phyloP scores from a whole-genome alignment of 83 land plant genomes.

The Diphasiastrum complanatum region DNA sequence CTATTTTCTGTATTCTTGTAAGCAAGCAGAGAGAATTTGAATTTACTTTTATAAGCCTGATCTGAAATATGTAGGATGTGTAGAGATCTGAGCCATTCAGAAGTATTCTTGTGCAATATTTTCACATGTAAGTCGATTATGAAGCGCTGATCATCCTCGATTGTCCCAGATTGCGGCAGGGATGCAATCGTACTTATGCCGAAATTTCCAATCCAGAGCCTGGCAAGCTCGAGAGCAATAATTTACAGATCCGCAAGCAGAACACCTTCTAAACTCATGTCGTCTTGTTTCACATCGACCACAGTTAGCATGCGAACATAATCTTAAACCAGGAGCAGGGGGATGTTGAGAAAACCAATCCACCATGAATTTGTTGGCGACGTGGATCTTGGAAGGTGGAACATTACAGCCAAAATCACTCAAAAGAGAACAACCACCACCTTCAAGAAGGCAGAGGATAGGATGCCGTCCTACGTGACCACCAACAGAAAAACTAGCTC shows the following conservation, averaged over 20 bases:
- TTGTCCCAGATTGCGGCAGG: conserved; percentile 43
- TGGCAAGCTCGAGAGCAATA: conserved; percentile 82
- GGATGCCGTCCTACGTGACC: conserved; percentile 18
- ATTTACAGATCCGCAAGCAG: conserved; percentile 59
- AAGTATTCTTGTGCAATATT: too few species aligned
- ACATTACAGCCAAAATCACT: conserved; percentile 34
- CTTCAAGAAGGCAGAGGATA: conserved; percentile 16
- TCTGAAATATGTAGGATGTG: too few species aligned
- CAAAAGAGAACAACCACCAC: conserved; percentile 28
- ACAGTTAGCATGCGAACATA: conserved; percentile 50
- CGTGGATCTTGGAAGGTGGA: conserved; percentile 27
- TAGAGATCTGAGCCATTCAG: too few species aligned
- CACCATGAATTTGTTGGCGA: conserved; percentile 23
- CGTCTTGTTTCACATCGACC: conserved; percentile 61
- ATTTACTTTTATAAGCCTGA: too few species aligned
- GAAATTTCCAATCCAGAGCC: conserved; percentile 66
- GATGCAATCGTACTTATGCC: conserved; percentile 54
- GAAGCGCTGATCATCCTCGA: too few species aligned
- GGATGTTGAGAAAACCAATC: conserved; percentile 21
- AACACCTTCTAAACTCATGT: conserved; percentile 73
- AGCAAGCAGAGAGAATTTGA: too few species aligned
- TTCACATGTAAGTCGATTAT: too few species aligned
- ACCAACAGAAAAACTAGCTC: too few species aligned
- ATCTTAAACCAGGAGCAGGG: conserved; percentile 13
- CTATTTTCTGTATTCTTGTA: too few species aligned